Conservation (phyloP, 2,329 filamentous ascomycete genomes). For the Mollisiaceae sp. region DNA sequence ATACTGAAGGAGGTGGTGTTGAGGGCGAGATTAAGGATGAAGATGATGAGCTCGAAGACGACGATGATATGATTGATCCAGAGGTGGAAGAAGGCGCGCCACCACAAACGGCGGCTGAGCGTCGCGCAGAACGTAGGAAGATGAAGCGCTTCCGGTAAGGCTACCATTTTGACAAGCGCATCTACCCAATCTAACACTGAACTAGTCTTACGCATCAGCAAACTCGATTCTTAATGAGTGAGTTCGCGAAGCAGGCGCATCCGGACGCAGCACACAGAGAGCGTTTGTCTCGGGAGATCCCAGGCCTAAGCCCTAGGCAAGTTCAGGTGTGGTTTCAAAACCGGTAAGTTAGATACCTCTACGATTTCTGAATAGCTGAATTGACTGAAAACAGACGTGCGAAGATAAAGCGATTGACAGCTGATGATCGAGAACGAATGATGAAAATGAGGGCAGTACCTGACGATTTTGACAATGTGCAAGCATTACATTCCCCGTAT, state of each 20-base stretch:
- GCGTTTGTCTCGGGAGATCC: constrained; percentile 85
- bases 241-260: constrained; percentile 93
- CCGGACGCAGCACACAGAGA: constrained; percentile 91
- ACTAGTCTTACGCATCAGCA: constrained; percentile 89
- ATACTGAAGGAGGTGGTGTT: constrained; percentile 54
- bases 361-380: constrained; percentile 2
- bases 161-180: constrained; percentile 2
- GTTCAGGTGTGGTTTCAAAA: constrained; percentile 99
- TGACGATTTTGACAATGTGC: constrained; percentile 73
- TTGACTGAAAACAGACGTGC: constrained; percentile 57
- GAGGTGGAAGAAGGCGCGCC: constrained; percentile 49
- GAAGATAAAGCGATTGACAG: constrained; percentile 73
- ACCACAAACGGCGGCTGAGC: constrained; percentile 61
- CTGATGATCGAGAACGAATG: constrained; percentile 73
- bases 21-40: constrained; percentile 40
- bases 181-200: constrained; percentile 43
- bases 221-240: constrained; percentile 96
- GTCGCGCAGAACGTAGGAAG: constrained; percentile 62
- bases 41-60: constrained; percentile 49
- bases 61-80: constrained; percentile 60
- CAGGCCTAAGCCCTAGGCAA: constrained; percentile 86
- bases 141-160: constrained; percentile 81
- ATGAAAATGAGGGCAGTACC: constrained; percentile 75
- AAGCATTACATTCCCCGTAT: constrained; percentile 71
- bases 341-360: constrained; percentile 62